Base-by-base conservation (phyloP, 352 stramenopile species). In the Aphanomyces stellatus region DNA sequence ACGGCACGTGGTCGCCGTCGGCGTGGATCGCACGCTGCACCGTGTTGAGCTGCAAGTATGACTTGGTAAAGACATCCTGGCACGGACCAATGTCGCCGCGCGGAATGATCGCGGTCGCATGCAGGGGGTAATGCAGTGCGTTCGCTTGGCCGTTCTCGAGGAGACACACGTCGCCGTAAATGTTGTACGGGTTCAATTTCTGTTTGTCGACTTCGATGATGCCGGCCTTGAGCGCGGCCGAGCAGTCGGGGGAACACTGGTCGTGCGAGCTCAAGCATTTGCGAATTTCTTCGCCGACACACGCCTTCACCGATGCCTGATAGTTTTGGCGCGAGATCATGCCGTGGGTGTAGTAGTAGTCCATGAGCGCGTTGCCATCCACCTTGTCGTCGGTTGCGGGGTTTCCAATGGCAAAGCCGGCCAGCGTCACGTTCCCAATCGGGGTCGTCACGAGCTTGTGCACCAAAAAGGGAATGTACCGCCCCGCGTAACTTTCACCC, bases 391-490 rank as follows among this genome's bases (percentile, higher is more conserved):
- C 55, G 11, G 55, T 64, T 0, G 55, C 55, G 1, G 63, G 77
- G 71, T 91, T 91, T 31, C 82, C 82, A 51, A 91, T 76, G 13
- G 84, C 60, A 62, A 91, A 77, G 24, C 82, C 80, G 53, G 70
- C 71, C 41, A 88, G 76, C 25, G 87, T 86, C 53, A 87, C 77
- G n/a, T 70, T 72, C 8, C 72, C 59, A 19, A 88, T 60, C 4
- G 80, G 79, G 33, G 77, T 62, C 31, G 80, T 71, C 27, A 93
- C 69, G 24, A 96, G 72, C 62, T 76, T 67, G 49, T 88, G 70
- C n/a, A 88, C 82, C 6, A 95, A 65, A 70, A 77, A 91, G 35
- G 87, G 87, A 43, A 96, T 82, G 75, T 97, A 96, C 59, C 93
- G 80, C 7, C 88, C 88, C 25, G 82, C 88, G 71, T 96, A 96